Conservation (phyloP, 2,329 filamentous ascomycete species). For the Diaporthe sp. region DNA sequence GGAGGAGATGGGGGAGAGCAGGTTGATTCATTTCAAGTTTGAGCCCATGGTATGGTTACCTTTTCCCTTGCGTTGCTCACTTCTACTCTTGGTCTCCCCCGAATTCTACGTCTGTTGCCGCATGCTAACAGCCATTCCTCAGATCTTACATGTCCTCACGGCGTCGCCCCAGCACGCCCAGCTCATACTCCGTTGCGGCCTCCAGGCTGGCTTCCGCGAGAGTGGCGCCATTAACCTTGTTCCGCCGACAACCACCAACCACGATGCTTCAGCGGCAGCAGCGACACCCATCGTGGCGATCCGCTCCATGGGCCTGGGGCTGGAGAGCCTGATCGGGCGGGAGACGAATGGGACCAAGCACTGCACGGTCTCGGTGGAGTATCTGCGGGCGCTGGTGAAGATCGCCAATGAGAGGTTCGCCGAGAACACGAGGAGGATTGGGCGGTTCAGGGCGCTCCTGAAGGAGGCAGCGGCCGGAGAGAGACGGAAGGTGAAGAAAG, state of each 20-base stretch:
- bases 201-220: slow-evolving; percentile 89
- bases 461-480: slow-evolving; percentile 42
- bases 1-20: slow-evolving; percentile 51
- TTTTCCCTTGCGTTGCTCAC: too few species aligned
- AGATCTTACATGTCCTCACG: slow-evolving; percentile 92
- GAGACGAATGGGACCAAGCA: slow-evolving; percentile 56
- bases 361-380: slow-evolving; percentile 73
- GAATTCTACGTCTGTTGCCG: neutral
- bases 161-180: slow-evolving; percentile 83
- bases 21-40: slow-evolving; percentile 88
- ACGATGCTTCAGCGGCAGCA: slow-evolving; percentile 51
- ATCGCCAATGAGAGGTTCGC: slow-evolving; percentile 83
- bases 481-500: slow-evolving; percentile 45
- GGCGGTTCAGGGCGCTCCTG: slow-evolving; percentile 72
- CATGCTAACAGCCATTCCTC: slow-evolving; percentile 9
- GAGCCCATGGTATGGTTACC: slow-evolving; percentile 85
- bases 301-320: slow-evolving; percentile 83
- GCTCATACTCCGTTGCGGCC: slow-evolving; percentile 79
- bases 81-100: neutral
- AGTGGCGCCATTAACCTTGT: slow-evolving; percentile 83
- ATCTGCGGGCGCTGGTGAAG: slow-evolving; percentile 75
- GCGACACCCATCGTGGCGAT: slow-evolving; percentile 84
- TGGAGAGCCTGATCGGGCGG: slow-evolving; percentile 85
- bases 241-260: slow-evolving; percentile 15
- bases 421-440: slow-evolving; percentile 78